Conservation (phyloP, 768 basidiomycete genomes). For the Boletus pseudopeckii region DNA sequence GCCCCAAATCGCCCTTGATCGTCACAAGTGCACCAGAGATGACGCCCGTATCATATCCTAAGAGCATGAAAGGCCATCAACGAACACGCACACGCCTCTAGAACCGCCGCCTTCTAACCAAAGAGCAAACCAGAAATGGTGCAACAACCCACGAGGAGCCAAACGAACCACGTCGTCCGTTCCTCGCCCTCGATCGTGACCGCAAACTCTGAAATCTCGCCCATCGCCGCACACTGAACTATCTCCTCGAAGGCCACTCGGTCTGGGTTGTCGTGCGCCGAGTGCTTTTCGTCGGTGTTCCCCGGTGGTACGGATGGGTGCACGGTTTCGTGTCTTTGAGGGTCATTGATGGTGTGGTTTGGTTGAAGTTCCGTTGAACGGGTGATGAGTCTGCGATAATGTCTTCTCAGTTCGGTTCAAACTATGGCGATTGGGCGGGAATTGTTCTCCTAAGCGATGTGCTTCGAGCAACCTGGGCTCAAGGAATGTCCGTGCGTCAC, state of each 20-base stretch:
- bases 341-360: not conserved
- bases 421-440: not conserved
- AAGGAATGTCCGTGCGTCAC: not conserved
- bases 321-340: not conserved
- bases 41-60: conserved; percentile 80
- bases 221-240: conserved; percentile 19
- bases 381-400: not conserved
- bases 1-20: conserved; percentile 64
- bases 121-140: conserved; percentile 76
- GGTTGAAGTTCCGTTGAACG: not conserved
- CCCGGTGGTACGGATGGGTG: not conserved
- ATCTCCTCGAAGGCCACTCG: conserved; percentile 15
- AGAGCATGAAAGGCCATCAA: not conserved
- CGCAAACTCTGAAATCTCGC: conserved; percentile 57
- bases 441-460: not conserved
- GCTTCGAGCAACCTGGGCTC: not conserved
- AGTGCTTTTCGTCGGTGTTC: conserved; percentile 4
- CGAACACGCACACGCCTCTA: not conserved
- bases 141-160: conserved; percentile 72
- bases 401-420: not conserved
- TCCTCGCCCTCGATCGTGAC: conserved; percentile 66
- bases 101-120: conserved; percentile 39
- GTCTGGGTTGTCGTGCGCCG: not conserved
- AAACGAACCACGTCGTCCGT: conserved; percentile 67
- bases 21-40: conserved; percentile 79